Conservation (phyloP, 441 rosid genomes). For the Breynia disticha region DNA sequence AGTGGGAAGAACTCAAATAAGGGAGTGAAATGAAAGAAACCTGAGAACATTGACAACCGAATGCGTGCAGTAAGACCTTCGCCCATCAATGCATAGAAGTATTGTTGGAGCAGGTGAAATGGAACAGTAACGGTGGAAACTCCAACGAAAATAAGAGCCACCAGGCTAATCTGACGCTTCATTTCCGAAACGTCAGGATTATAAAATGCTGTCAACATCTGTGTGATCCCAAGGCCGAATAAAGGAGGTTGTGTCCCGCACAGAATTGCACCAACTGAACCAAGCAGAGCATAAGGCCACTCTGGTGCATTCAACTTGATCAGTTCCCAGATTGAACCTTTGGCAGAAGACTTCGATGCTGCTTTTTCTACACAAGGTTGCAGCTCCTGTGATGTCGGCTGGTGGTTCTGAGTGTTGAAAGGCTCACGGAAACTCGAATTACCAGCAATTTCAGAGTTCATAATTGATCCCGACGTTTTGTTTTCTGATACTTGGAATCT, state of each 20-base stretch:
- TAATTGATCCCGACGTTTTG: slow-evolving; percentile 24
- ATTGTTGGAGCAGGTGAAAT: slow-evolving; percentile 63
- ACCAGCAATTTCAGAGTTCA: slow-evolving; percentile 23
- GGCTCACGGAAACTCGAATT: slow-evolving; percentile 35
- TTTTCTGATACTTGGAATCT: slow-evolving; percentile 42
- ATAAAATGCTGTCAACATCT: slow-evolving; percentile 56
- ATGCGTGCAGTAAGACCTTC: slow-evolving; percentile 70
- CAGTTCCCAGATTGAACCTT: slow-evolving; percentile 46
- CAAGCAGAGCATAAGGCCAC: slow-evolving; percentile 73
- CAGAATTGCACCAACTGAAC: slow-evolving; percentile 66
- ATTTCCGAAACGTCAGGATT: slow-evolving; percentile 31
- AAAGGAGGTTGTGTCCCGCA: slow-evolving; percentile 62
- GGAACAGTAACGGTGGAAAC: slow-evolving; percentile 46
- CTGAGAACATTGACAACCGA: slow-evolving; percentile 66
- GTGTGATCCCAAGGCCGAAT: slow-evolving; percentile 65
- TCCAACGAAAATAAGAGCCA: slow-evolving; percentile 40
- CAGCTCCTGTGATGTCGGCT: slow-evolving; percentile 12
- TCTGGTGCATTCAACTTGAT: slow-evolving; percentile 65
- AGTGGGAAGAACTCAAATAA: neutral
- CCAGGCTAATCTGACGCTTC: slow-evolving; percentile 34
- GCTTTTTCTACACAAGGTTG: slow-evolving; percentile 14
- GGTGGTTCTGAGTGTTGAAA: slow-evolving; percentile 19
- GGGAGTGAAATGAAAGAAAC: slow-evolving; percentile 17
- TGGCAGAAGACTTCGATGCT: slow-evolving; percentile 4
- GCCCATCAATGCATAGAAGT: slow-evolving; percentile 74